Evolutionary conservation across 140 eudicot species (phyloP).

Genomic region (Bidens hawaiensis): DNA sequence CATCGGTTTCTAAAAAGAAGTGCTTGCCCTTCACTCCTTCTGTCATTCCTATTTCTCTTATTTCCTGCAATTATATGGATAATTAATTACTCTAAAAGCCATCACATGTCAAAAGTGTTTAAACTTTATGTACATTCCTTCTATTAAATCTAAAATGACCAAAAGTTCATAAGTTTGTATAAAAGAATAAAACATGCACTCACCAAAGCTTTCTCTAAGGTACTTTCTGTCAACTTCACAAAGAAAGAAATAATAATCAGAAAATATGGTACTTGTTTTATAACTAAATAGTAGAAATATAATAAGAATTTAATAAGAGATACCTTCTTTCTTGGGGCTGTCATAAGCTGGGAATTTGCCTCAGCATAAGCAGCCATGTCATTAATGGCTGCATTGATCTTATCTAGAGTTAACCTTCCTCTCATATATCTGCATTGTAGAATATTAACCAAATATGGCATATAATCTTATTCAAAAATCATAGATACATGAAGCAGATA

Average conservation of each 20-base stretch:
- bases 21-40: conserved; percentile 86
- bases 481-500: background rate
- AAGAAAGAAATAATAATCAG: conserved; percentile 34
- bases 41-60: conserved; percentile 67
- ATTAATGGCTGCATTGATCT: conserved; percentile 73
- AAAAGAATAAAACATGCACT: conserved; percentile 24
- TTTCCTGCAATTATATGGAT: conserved; percentile 47
- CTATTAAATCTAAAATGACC: background rate
- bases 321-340: conserved; percentile 81
- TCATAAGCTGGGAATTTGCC: conserved; percentile 64
- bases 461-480: conserved; percentile 1
- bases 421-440: conserved; percentile 68
- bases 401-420: conserved; percentile 87
- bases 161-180: background rate
- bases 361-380: conserved; percentile 92
- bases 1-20: conserved; percentile 78
- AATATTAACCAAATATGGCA: conserved; percentile 6
- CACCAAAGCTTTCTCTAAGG: conserved; percentile 83
- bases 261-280: background rate
- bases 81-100: conserved; percentile 17
- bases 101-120: conserved; percentile 13
- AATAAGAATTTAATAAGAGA: background rate
- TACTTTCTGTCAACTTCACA: conserved; percentile 67
- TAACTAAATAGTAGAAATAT: conserved; percentile 3
- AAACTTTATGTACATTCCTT: conserved; percentile 11